Percentiles rank a stretch among this genome's conserved stretches.
Evolutionary conservation across 352 stramenopile genomes (phyloP).

Genomic region (Phytophthora cryptogea): DNA sequence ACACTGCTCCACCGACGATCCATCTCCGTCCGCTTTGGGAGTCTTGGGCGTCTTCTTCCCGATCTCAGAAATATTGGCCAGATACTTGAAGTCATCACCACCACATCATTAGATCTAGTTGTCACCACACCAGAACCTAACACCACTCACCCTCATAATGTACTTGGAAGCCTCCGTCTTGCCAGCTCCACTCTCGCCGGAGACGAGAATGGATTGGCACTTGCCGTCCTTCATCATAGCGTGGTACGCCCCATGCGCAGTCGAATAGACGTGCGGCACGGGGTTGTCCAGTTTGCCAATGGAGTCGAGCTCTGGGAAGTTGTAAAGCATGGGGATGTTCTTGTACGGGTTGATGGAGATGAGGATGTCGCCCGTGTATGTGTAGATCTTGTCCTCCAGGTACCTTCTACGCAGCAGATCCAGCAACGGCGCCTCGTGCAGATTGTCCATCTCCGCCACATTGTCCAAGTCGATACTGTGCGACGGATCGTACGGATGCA

Average conservation of each 20-base stretch:
- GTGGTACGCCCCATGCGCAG: constrained; percentile 82
- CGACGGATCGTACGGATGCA: constrained; percentile 91
- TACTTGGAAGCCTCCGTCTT: constrained; percentile 93
- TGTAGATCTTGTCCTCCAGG: constrained; percentile 94
- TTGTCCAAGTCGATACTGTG: constrained; percentile 90
- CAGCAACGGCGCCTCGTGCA: constrained; percentile 91
- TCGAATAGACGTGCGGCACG: constrained; percentile 87
- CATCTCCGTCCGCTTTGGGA: constrained; percentile 58
- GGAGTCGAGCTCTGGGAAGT: constrained; percentile 88
- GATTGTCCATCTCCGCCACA: constrained; percentile 94
- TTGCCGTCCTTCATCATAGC: constrained; percentile 77
- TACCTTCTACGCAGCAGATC: constrained; percentile 89
- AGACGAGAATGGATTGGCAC: constrained; percentile 89
- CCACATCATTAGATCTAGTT: constrained; percentile 9
- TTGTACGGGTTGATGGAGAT: constrained; percentile 98
- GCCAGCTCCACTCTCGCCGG: constrained; percentile 83
- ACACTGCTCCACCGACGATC: constrained; percentile 88
- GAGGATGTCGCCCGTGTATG: constrained; percentile 94
- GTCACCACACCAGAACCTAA: neutral
- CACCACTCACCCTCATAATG: constrained; percentile 82
- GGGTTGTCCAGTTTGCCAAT: constrained; percentile 88
- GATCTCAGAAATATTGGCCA: constrained; percentile 91
- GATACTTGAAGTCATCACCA: constrained; percentile 55
- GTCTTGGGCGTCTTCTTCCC: constrained; percentile 76
- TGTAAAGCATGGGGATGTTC: constrained; percentile 92